These are phyloP conservation scores for Xylaria arbuscula DNA, from an alignment of 2,329 filamentous ascomycete species.

Conservation along the genomic window DNA sequence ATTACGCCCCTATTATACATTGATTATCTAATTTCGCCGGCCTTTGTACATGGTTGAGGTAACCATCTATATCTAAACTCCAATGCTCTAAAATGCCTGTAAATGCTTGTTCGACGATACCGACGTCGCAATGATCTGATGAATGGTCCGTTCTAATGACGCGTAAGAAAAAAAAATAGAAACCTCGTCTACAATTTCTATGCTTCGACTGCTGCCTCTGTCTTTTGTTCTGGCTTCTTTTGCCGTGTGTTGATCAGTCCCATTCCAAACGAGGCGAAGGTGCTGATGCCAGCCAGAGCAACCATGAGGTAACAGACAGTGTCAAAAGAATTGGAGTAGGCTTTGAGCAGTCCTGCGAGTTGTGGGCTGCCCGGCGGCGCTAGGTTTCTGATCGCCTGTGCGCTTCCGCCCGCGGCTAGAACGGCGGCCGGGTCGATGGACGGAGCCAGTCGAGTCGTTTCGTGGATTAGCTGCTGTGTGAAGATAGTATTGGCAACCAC, in stretches of 20 bases:
- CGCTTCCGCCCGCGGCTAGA: slow-evolving; percentile 46
- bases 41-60: not conserved
- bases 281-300: slow-evolving; percentile 40
- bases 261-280: slow-evolving; percentile 45
- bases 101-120: not conserved
- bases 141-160: not conserved
- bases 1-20: not conserved
- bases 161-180: not conserved
- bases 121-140: not conserved
- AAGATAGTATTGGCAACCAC: slow-evolving; percentile 49
- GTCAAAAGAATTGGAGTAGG: slow-evolving; percentile 45
- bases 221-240: slow-evolving; percentile 35
- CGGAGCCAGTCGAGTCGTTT: slow-evolving; percentile 42
- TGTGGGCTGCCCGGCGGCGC: slow-evolving; percentile 44
- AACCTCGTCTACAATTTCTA: slow-evolving; percentile 8
- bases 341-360: slow-evolving; percentile 42
- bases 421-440: slow-evolving; percentile 43
- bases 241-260: slow-evolving; percentile 46
- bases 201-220: slow-evolving; percentile 12
- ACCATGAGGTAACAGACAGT: slow-evolving; percentile 47
- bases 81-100: not conserved
- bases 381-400: slow-evolving; percentile 46
- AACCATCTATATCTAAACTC: slow-evolving; percentile 1
- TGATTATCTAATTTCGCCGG: not conserved
- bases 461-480: slow-evolving; percentile 42